Conservation (phyloP, 768 basidiomycete genomes). For the Pulveroboletus frians region DNA sequence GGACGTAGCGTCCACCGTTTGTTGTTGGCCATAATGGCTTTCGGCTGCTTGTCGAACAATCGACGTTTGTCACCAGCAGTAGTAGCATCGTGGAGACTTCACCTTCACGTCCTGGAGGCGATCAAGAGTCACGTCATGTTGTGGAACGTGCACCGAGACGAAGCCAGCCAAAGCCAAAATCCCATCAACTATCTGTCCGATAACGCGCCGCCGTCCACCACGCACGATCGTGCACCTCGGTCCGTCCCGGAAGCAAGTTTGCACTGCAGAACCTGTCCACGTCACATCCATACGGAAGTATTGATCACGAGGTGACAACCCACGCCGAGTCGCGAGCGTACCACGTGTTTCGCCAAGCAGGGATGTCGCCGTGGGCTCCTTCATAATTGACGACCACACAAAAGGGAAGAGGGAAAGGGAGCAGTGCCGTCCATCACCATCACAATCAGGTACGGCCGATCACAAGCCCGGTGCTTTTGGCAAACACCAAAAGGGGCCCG, state of each 20-base stretch:
- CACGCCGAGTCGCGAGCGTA: neutral
- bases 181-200: neutral
- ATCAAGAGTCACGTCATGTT: neutral
- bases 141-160: neutral
- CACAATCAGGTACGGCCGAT: slow-evolving; percentile 11
- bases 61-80: neutral
- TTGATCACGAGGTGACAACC: neutral
- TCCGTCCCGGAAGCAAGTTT: neutral
- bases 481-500: neutral
- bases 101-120: slow-evolving; percentile 1
- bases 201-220: neutral
- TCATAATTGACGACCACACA: slow-evolving; percentile 3
- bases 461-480: neutral
- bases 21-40: neutral
- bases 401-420: neutral
- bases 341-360: neutral
- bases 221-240: neutral
- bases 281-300: neutral
- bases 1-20: slow-evolving; percentile 1
- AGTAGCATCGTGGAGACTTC: neutral
- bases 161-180: neutral
- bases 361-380: neutral
- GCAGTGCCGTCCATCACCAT: slow-evolving; percentile 9
- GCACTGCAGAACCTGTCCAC: neutral
- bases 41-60: neutral